phyloP scores from a whole-genome alignment of 2,329 filamentous ascomycete genomes.

The Myriosclerotinia duriaeana region DNA sequence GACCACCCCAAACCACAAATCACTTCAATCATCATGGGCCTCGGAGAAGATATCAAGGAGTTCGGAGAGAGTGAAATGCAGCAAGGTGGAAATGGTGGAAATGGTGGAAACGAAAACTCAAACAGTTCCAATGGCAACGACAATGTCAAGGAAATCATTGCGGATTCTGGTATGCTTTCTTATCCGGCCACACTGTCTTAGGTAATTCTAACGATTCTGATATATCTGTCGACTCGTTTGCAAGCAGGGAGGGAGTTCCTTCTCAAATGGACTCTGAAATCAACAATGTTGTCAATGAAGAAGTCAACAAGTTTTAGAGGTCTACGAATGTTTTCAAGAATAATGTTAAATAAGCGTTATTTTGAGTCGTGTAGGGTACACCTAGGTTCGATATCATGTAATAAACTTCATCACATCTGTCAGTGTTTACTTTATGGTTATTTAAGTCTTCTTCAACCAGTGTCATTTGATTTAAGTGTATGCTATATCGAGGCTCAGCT shows the following conservation, averaged over 20 bases:
- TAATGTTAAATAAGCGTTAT: background rate
- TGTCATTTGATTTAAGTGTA: background rate
- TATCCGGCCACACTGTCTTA: background rate
- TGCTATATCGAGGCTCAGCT: background rate
- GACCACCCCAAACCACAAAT: background rate
- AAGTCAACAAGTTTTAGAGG: conserved; percentile 9
- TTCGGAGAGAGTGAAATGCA: conserved; percentile 38
- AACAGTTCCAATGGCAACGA: conserved; percentile 39
- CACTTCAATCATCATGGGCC: conserved; percentile 33
- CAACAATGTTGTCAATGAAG: conserved; percentile 19
- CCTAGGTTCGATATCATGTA: background rate
- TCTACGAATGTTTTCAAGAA: background rate
- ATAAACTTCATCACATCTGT: background rate
- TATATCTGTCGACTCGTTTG: conserved; percentile 41
- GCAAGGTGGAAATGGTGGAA: conserved; percentile 40
- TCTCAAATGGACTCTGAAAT: conserved; percentile 40
- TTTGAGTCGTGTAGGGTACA: background rate
- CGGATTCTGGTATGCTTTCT: conserved; percentile 40
- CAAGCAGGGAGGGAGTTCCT: conserved; percentile 41
- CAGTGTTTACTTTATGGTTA: background rate
- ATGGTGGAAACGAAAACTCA: conserved; percentile 39
- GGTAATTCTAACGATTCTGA: background rate
- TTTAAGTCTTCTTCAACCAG: background rate
- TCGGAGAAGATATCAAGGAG: conserved; percentile 38
- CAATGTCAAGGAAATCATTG: conserved; percentile 40